These are phyloP conservation scores for Ganoderma multipileum DNA, from an alignment of 1,284 basidiomycete genomes.

Conservation along the genomic window DNA sequence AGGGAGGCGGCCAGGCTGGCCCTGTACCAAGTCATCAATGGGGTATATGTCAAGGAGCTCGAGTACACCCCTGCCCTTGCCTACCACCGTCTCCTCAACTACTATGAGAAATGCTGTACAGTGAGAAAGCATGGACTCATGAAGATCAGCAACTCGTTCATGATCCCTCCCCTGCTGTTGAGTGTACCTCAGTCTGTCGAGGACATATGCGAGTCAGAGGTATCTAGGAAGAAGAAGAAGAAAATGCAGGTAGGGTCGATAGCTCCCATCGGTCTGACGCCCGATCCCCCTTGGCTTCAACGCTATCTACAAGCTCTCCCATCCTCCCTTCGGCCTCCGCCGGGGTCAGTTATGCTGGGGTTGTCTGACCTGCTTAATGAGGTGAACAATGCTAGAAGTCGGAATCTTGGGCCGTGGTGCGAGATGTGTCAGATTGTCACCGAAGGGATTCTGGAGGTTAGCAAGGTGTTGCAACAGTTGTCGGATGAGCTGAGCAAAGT, in stretches of 20 bases:
- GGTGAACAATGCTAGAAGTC: not conserved
- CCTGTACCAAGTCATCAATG: slow-evolving; percentile 7
- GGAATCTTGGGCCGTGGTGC: not conserved
- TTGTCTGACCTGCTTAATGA: not conserved
- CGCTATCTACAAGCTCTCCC: too few species aligned
- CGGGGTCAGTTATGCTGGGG: not conserved
- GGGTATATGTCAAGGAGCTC: slow-evolving; percentile 19
- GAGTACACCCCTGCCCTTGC: slow-evolving; percentile 16
- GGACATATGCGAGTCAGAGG: too few species aligned
- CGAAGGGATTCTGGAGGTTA: not conserved
- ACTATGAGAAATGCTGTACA: slow-evolving; percentile 14
- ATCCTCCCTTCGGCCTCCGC: too few species aligned
- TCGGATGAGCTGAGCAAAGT: not conserved
- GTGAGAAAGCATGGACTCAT: not conserved
- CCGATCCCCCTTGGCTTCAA: too few species aligned
- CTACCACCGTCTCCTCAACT: slow-evolving; percentile 26
- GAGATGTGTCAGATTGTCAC: not conserved
- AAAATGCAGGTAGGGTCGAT: too few species aligned
- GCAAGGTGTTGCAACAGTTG: not conserved
- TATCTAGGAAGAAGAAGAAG: too few species aligned
- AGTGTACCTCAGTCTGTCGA: too few species aligned
- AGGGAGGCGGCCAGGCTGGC: slow-evolving; percentile 7
- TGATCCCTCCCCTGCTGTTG: too few species aligned
- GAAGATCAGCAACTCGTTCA: not conserved
- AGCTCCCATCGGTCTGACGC: too few species aligned